Base-by-base conservation (phyloP, 2,329 filamentous ascomycete species). In the Trichoderma atrobrunneum region DNA sequence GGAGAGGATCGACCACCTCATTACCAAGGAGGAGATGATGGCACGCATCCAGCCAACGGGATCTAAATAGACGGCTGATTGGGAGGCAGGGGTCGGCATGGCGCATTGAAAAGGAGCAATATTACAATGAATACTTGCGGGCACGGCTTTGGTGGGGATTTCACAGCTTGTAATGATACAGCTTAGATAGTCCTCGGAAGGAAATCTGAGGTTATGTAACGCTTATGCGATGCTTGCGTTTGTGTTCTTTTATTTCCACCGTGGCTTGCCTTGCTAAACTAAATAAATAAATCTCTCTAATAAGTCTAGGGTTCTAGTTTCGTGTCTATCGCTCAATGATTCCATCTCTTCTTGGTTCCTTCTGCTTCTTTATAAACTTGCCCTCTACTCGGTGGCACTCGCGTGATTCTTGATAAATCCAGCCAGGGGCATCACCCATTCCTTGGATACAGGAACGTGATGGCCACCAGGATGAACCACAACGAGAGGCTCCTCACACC, bases 11-110 rank as follows among this genome's bases (percentile, higher is more conserved):
- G 96, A 99, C 80, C 96, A 99, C 82, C 87, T 99, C 78, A 99
- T 99, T 79, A 99, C 97, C 70, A 98, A 98, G 87, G 96, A 99
- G 84, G 96, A 99, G 87, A 99, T 99, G 96, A 99, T 99, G 96
- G 96, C 96, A 54, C 89, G 95, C 73, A 98, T 99, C 78, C 92
- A 96, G 82, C 93, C 93, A 7, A 84, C 83, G 64, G 81, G 80
- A 73, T 80, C 81, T 70, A 78, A 81, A 78, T 80, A 81, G 76
- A 77, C 32, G 61, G 39, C 54, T 36, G 48, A 36, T 56, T 66
- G 70, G 26, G 69, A 59, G 70, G 70, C 70, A 28, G 56, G 18
- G 56, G 18, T 60, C 14, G 56, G 61, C 61, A 34, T 21, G 65
- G 63, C 64, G 54, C 56, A 48, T 43, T 72, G 63, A 39, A 68